Evolutionary conservation across 768 basidiomycete species (phyloP), one percentile per base, ranked within the genome.

Genomic region (Amanita brunnescens): DNA sequence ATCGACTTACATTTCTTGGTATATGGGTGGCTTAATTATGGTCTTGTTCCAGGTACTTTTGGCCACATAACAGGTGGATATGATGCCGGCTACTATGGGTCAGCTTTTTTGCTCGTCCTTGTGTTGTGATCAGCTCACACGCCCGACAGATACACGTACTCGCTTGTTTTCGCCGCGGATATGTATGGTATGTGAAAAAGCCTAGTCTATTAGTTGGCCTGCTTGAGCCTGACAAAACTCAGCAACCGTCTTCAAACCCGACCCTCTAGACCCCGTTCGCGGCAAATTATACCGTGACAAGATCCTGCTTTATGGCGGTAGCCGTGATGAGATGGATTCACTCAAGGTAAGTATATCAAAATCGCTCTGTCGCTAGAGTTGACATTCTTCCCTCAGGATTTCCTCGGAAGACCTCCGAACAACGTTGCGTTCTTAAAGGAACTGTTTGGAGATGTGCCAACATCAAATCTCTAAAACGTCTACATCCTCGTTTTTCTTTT

Each of bases 51-150:
- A 61, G 78, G 74, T 39, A 67, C 79, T 1, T 91, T 93, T 59
- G 83, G 77, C 0, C 89, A 92, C 62, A 82, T 92, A 39, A 79
- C 78, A 3, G 80, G 85, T 13, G 87, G 84, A 8, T 89, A 88
- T 55, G 84, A 75, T 57, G 75, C 75, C 35, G 73, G 75, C 18
- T 87, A 89, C 58, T 87, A 89, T 58, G 81, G 85, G 72, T 72
- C 60, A 49, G 60, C 51, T 13, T 26, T n/a, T 37, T 38, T 40
- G 32, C 39, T 46, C n/a, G 1, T n/a, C 4, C 24, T 21, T 16
- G 45, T 44, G 30, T 21, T 16, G 45, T 44, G 48, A 43, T n/a
- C 6, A 43, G 4, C 16, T 39, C 43, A n/a, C 18, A 34, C 30
- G 9, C 20, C 5, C 13, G 26, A 33, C 29, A 71, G 75, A 2